Base-by-base conservation (phyloP, 495 filamentous ascomycete genomes). In the Immersiella caudata region DNA sequence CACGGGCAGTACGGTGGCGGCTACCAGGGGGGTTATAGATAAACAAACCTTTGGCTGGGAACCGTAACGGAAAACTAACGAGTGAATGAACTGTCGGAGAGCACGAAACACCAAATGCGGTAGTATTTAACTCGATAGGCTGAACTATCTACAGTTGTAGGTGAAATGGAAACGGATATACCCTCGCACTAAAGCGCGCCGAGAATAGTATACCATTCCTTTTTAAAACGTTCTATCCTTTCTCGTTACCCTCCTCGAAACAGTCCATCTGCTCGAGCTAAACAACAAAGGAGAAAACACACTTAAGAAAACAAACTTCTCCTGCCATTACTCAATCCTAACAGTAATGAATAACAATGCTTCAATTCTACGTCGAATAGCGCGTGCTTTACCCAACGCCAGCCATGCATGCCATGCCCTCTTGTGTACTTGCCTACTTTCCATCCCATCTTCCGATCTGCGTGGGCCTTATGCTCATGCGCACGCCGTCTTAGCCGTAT, bases 11-110 rank as follows among this genome's bases (percentile, higher is more conserved):
- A 18, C 6, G 18, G 49, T 58, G 62, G 62, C 0, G 50, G 20
- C 16, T 57, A 64, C 26, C 26, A 55, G 16, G 63, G 55, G 3
- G 63, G 63, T 29, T 65, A 65, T 21, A 58, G 63, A 6, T 56
- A 54, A 6, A 36, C n/a, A 26, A 25, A 64, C 0, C 25, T 33
- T n/a, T 2, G 6, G 33, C 18, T 27, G 24, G 27, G 6, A 33
- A 8, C 29, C 29, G 29, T 33, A 8, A 8, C 8, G 8, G 8
- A 33, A 33, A 3, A 33, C 4, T 33, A 8, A 33, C 29, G 29
- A 33, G 29, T 3, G 8, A 8, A 33, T 33, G 29, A 33, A 33
- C 8, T 33, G 29, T 4, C 29, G 29, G 3, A 33, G 4, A 33
- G 8, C 29, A 3, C 29, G 8, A 3, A 33, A 33, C n/a, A n/a